A percentile compares a stretch with the other conserved stretches of the same genome.
Evolutionary conservation across 2,329 filamentous ascomycete species (phyloP).

Genomic region (Cytospora piceae): DNA sequence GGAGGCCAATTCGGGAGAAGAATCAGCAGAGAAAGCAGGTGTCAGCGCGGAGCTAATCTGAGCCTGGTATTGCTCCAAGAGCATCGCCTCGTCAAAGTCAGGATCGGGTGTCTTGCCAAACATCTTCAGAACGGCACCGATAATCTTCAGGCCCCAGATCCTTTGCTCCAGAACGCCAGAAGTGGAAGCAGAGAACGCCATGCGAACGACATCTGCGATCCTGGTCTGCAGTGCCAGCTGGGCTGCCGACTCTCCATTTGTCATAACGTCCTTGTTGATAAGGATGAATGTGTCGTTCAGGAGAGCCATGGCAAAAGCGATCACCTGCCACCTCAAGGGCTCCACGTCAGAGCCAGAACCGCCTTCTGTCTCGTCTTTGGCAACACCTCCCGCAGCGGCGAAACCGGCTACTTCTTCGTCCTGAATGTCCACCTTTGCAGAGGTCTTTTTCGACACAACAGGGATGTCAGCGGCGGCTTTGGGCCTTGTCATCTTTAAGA

Average conservation of each 20-base stretch:
- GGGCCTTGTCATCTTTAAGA: conserved; percentile 83
- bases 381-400: conserved; percentile 70
- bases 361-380: conserved; percentile 59
- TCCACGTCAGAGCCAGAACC: conserved; percentile 71
- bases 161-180: conserved; percentile 88
- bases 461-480: conserved; percentile 61
- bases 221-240: conserved; percentile 78
- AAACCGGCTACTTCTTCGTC: conserved; percentile 98
- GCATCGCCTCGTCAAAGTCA: conserved; percentile 94
- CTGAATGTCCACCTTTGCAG: conserved; percentile 74
- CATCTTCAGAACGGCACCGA: conserved; percentile 90
- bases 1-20: conserved; percentile 91
- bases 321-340: conserved; percentile 91
- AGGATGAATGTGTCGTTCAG: conserved; percentile 81
- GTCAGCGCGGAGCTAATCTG: conserved; percentile 97
- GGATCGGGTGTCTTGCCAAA: conserved; percentile 96
- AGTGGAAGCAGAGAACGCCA: conserved; percentile 96
- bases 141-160: conserved; percentile 89
- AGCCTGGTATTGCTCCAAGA: conserved; percentile 97
- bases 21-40: conserved; percentile 93
- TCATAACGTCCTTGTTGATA: conserved; percentile 76
- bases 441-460: conserved; percentile 49
- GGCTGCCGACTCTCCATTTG: conserved; percentile 77
- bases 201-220: conserved; percentile 90
- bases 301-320: conserved; percentile 90